Percentiles rank a stretch among this genome's conserved stretches.
These are phyloP conservation scores for Roridomyces roridus DNA, from an alignment of 768 basidiomycete species.

Conservation along the genomic window DNA sequence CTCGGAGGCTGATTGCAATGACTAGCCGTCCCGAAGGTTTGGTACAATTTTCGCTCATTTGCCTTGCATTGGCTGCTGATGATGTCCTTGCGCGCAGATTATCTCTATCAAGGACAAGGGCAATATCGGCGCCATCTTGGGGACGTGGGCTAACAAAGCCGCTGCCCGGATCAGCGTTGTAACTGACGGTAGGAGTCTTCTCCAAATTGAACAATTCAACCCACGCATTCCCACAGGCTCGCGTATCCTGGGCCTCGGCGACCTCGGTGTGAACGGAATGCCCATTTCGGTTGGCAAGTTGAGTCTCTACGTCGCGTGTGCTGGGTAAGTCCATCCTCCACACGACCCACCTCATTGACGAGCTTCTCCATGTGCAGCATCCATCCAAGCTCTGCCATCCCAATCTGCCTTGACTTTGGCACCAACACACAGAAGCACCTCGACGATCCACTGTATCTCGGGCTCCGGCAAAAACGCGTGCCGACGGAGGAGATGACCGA, in stretches of 20 bases:
- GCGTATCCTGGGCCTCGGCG: slow-evolving; percentile 90
- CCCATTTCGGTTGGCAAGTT: slow-evolving; percentile 91
- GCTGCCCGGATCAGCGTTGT: slow-evolving; percentile 90
- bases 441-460: slow-evolving; percentile 90
- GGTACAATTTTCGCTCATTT: slow-evolving; percentile 42
- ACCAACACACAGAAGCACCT: slow-evolving; percentile 84
- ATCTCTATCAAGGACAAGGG: slow-evolving; percentile 87
- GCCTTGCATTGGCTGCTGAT: slow-evolving; percentile 11
- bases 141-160: slow-evolving; percentile 72
- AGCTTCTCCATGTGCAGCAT: slow-evolving; percentile 48
- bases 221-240: slow-evolving; percentile 55
- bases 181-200: slow-evolving; percentile 71
- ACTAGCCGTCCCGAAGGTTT: slow-evolving; percentile 66
- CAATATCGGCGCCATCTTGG: slow-evolving; percentile 70
- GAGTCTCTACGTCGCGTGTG: slow-evolving; percentile 89
- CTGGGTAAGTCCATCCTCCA: slow-evolving; percentile 61
- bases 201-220: slow-evolving; percentile 26
- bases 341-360: too few species aligned
- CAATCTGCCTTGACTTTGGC: slow-evolving; percentile 88
- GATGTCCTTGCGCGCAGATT: slow-evolving; percentile 49
- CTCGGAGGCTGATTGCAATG: too few species aligned
- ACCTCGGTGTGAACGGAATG: slow-evolving; percentile 85
- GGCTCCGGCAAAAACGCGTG: slow-evolving; percentile 74
- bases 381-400: slow-evolving; percentile 77
- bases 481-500: slow-evolving; percentile 71